These are phyloP conservation scores for Rhizophagus clarus DNA, from an alignment of 192 early-diverging fungal species.

Conservation along the genomic window DNA sequence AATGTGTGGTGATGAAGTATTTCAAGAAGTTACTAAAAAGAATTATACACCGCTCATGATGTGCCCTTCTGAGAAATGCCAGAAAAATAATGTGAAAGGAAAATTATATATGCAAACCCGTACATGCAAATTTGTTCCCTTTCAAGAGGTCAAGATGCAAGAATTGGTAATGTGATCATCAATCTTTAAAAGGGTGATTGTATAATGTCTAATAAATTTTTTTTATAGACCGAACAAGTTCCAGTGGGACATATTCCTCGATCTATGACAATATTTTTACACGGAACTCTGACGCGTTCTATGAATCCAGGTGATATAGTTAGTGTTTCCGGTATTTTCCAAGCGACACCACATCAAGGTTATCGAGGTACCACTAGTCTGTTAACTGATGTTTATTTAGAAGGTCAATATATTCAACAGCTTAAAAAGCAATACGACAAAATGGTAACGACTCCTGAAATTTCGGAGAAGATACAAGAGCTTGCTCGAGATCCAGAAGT, in stretches of 20 bases:
- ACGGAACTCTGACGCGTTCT: constrained; percentile 74
- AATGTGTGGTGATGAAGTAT: constrained; percentile 91
- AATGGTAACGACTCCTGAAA: constrained; percentile 64
- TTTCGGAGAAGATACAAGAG: constrained; percentile 55
- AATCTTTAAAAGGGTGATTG: neutral
- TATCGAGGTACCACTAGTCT: constrained; percentile 88
- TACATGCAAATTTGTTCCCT: constrained; percentile 88
- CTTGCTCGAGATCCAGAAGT: constrained; percentile 68
- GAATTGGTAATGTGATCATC: constrained; percentile 68
- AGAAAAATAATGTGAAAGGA: constrained; percentile 77
- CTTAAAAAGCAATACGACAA: constrained; percentile 91
- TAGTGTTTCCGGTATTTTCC: constrained; percentile 81
- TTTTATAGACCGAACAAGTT: constrained; percentile 86
- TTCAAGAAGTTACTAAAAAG: constrained; percentile 84
- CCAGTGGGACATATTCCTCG: constrained; percentile 98
- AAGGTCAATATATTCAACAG: constrained; percentile 83
- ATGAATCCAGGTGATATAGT: constrained; percentile 90
- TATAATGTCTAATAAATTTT: neutral
- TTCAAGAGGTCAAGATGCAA: constrained; percentile 97
- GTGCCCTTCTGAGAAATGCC: constrained; percentile 81
- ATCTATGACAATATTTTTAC: constrained; percentile 90
- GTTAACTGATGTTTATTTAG: constrained; percentile 93
- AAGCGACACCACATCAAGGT: constrained; percentile 93
- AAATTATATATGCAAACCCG: constrained; percentile 89
- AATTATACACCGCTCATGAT: constrained; percentile 80